Conservation (phyloP, 1,284 basidiomycete species). For the Heterobasidion occidentale region DNA sequence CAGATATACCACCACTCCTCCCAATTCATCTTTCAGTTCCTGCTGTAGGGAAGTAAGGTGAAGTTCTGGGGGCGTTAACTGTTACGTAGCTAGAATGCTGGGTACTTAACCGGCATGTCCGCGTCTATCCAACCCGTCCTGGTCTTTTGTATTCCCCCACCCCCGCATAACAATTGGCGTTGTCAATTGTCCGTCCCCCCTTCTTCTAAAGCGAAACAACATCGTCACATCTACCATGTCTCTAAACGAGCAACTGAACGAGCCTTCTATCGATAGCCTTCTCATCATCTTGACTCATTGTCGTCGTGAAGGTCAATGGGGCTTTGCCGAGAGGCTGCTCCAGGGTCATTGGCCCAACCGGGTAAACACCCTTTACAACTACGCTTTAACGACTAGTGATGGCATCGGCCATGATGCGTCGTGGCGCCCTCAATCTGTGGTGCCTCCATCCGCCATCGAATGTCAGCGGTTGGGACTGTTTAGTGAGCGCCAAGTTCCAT, state of each 20-base stretch:
- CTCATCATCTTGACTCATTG: constrained; percentile 1
- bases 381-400: background rate
- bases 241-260: background rate
- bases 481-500: constrained; percentile 1
- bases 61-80: too few relatives aligned
- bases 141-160: background rate
- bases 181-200: background rate
- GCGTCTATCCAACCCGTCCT: background rate
- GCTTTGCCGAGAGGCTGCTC: constrained; percentile 4
- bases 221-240: too few relatives aligned
- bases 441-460: background rate
- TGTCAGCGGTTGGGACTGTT: constrained; percentile 6
- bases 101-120: background rate
- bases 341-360: constrained; percentile 4
- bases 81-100: too few relatives aligned
- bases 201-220: background rate
- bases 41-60: too few relatives aligned
- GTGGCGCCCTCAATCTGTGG: constrained; percentile 2
- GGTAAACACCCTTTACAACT: constrained; percentile 3
- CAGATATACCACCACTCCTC: too few relatives aligned
- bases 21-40: too few relatives aligned
- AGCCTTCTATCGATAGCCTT: background rate
- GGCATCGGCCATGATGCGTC: background rate
- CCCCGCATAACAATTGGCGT: background rate
- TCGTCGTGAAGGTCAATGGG: constrained; percentile 1